phyloP scores from a whole-genome alignment of 495 filamentous ascomycete genomes.

The Penicillium atrosanguineum region DNA sequence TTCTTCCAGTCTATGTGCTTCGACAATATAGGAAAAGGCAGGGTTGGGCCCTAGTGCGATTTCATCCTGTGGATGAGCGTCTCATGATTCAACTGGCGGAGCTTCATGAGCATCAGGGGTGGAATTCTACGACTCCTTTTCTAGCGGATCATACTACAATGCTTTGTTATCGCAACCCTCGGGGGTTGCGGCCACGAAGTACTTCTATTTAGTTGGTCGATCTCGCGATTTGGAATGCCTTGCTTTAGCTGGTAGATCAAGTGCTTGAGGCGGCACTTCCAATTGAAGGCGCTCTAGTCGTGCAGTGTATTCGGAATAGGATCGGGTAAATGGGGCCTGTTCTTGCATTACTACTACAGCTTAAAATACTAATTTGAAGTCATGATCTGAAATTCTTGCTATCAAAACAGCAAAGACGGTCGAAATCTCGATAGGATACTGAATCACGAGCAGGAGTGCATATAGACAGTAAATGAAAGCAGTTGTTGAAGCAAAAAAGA shows the following conservation, averaged over 20 bases:
- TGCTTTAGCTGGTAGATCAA: too few relatives aligned
- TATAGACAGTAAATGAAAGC: background rate
- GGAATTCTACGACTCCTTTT: background rate
- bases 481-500: background rate
- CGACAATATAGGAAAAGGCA: background rate
- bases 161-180: background rate
- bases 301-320: too few relatives aligned
- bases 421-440: background rate
- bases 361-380: too few relatives aligned
- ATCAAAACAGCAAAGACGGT: background rate
- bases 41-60: constrained; percentile 8
- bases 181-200: too few relatives aligned
- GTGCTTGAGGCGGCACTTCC: too few relatives aligned
- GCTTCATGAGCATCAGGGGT: background rate
- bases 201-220: too few relatives aligned
- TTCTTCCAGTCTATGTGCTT: constrained; percentile 13
- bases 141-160: background rate
- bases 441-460: background rate
- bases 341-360: too few relatives aligned
- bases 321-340: too few relatives aligned
- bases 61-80: background rate
- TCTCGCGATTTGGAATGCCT: too few relatives aligned
- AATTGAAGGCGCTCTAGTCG: too few relatives aligned
- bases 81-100: background rate
- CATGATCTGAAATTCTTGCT: too few relatives aligned